Base-by-base conservation (phyloP, 2,329 filamentous ascomycete genomes). In the Trichoderma guizhouense region DNA sequence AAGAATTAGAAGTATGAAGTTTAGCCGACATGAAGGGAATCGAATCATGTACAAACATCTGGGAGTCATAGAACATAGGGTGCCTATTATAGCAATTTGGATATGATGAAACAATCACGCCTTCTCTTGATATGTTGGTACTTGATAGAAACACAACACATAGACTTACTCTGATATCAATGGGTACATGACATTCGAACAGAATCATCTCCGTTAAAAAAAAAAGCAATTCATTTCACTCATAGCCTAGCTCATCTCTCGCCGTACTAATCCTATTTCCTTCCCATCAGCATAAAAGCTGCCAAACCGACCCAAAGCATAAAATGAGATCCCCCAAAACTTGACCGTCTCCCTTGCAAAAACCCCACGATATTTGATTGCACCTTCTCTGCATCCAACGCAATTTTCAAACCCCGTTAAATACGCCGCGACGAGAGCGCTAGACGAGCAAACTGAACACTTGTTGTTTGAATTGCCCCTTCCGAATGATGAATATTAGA, bases 161-260 rank as follows among this genome's bases (percentile, higher is more conserved):
- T 39, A 7, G 4, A 39, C 7, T 39, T 18, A 18, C 36, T 18
- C 15, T 8, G 36, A 7, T 18, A 39, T 18, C 7, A 8, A 18
- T 39, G 15, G 15, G 15, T n/a, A 11, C 55, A 30, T 12, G 55
- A n/a, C 30, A n/a, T 53, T 11, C 11, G 2, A 21, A 51, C n/a
- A 58, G 7, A 11, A 65, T 11, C 15, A 39, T 57, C 8, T 21
- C 12, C 9, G n/a, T 60, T 11, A 18, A 18, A 32, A 43, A 58
- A 21, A n/a, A 39, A 58, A 21, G 5, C n/a, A 69, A 21, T 36
- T 69, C 67, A 62, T 69, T 62, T 69, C 28, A 62, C 67, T 53
- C 67, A 61, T 69, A 53, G 36, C 57, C 57, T 36, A 53, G 32
- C 21, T 28, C 57, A 51, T 61, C 39, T 61, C 61, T 58, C 57